Evolutionary conservation across 345 rosid species (phyloP).

Genomic region (Raphanus raphanistrum): DNA sequence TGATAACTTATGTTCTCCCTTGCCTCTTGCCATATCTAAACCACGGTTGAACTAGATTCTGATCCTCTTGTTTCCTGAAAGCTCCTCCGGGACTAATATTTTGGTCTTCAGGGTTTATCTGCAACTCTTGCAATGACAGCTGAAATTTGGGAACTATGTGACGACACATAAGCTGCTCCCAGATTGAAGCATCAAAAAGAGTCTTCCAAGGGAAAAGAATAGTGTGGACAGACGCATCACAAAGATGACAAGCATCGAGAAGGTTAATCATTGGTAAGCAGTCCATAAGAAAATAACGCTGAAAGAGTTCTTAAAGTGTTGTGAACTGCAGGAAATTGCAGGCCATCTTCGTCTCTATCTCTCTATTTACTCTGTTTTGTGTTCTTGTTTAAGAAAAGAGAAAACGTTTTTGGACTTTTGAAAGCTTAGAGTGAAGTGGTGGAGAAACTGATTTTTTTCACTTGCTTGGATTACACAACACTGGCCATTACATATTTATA

Average conservation of each 20-base stretch:
- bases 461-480: no score
- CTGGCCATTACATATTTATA: no score
- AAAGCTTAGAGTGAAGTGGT: no score
- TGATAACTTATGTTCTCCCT: slow-evolving; percentile 14
- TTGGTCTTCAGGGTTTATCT: slow-evolving; percentile 58
- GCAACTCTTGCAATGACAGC: no score
- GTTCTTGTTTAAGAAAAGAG: no score
- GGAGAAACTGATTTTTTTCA: no score
- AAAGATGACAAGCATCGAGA: slow-evolving; percentile 87
- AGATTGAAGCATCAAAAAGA: slow-evolving; percentile 75
- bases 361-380: no score
- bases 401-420: no score
- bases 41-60: slow-evolving; percentile 65
- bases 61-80: slow-evolving; percentile 72
- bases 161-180: slow-evolving; percentile 87
- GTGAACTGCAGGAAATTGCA: no score
- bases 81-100: slow-evolving; percentile 73
- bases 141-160: slow-evolving; percentile 70
- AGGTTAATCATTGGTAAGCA: slow-evolving; percentile 50
- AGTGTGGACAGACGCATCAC: slow-evolving; percentile 80
- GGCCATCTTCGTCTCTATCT: no score
- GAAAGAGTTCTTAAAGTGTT: no score
- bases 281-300: no score
- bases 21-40: slow-evolving; percentile 76
- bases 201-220: slow-evolving; percentile 90